Conservation (phyloP, 2,329 filamentous ascomycete species). For the Thielaviopsis populi region DNA sequence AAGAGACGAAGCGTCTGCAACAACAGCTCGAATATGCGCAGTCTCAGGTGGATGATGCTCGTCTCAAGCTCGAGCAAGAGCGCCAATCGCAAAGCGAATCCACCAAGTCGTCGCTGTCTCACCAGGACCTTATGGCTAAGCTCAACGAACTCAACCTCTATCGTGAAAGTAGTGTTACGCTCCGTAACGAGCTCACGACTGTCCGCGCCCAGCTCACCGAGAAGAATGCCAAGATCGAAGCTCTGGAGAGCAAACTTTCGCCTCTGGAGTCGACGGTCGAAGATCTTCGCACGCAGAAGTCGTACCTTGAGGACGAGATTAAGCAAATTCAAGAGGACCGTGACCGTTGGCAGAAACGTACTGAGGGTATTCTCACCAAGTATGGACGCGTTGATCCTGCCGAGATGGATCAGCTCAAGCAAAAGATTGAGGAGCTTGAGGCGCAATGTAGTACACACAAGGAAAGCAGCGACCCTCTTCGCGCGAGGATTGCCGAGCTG, state of each 20-base stretch:
- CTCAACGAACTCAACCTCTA: conserved; percentile 92
- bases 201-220: conserved; percentile 61
- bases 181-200: conserved; percentile 73
- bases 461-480: conserved; percentile 35
- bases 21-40: conserved; percentile 82
- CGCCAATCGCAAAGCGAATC: conserved; percentile 60
- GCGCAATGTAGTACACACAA: conserved; percentile 46
- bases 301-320: conserved; percentile 74
- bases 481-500: conserved; percentile 38
- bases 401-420: conserved; percentile 79
- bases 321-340: conserved; percentile 80
- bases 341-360: conserved; percentile 89
- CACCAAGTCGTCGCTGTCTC: conserved; percentile 57
- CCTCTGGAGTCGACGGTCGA: conserved; percentile 67
- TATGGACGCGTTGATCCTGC: conserved; percentile 91
- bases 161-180: conserved; percentile 82
- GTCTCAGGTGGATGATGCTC: conserved; percentile 73
- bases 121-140: conserved; percentile 86
- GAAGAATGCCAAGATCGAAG: conserved; percentile 59
- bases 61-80: conserved; percentile 82
- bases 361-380: conserved; percentile 87
- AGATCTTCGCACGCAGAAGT: conserved; percentile 67
- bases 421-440: conserved; percentile 52
- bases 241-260: conserved; percentile 59
- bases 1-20: conserved; percentile 76